Evolutionary conservation across 129 eudicot species (phyloP).

Genomic region (Flaveria trinervia): DNA sequence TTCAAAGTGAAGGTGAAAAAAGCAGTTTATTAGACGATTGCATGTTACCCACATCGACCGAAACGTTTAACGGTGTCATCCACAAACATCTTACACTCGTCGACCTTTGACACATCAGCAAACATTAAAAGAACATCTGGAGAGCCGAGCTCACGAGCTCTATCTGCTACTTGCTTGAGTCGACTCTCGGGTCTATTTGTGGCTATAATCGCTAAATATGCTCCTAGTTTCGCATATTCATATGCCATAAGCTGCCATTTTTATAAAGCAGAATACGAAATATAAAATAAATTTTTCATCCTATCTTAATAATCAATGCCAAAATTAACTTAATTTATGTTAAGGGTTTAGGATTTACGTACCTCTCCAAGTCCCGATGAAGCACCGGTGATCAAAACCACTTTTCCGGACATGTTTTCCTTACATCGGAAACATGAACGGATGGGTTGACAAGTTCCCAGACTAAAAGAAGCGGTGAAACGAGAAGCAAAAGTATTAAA

Average conservation of each 20-base stretch:
- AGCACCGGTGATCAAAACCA: constrained; percentile 57
- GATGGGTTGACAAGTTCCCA: constrained; percentile 32
- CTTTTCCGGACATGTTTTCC: constrained; percentile 41
- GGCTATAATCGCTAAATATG: constrained; percentile 41
- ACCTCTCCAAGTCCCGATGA: constrained; percentile 60
- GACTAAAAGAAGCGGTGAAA: constrained; percentile 22
- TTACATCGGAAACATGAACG: constrained; percentile 22
- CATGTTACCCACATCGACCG: constrained; percentile 37
- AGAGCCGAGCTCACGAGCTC: constrained; percentile 44
- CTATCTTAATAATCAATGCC: neutral
- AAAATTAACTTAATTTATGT: too few species aligned
- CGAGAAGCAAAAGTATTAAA: constrained; percentile 22
- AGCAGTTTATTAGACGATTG: neutral
- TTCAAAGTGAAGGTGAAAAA: neutral
- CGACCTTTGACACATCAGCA: constrained; percentile 48
- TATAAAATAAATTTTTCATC: neutral
- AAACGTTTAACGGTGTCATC: constrained; percentile 39
- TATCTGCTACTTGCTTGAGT: constrained; percentile 42
- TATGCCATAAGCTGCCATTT: constrained; percentile 44
- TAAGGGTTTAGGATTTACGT: neutral
- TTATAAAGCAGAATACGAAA: neutral
- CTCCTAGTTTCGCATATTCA: constrained; percentile 54
- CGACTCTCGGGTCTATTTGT: constrained; percentile 31
- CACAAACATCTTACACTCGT: constrained; percentile 44
- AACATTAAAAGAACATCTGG: constrained; percentile 43